Conservation (phyloP, 129 eudicot genomes). For the Cynara cardunculus region DNA sequence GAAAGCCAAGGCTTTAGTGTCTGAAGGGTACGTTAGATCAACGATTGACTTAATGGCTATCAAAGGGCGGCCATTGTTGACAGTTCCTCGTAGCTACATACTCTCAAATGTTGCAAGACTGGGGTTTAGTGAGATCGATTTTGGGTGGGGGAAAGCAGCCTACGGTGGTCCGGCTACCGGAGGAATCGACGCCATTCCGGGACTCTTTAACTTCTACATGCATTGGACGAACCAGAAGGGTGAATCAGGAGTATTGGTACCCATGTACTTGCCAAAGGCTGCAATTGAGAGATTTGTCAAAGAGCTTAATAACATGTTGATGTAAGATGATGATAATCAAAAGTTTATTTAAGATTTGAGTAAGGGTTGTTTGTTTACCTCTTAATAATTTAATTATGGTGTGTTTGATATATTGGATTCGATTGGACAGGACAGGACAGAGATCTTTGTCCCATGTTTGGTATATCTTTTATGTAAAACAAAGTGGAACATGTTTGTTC, state of each 20-base stretch:
- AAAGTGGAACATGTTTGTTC: too few relatives aligned
- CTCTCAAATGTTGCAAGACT: background rate
- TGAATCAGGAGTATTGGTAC: conserved; percentile 23
- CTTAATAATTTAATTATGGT: too few relatives aligned
- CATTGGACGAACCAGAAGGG: background rate
- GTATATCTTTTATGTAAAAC: too few relatives aligned
- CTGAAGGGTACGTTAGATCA: conserved; percentile 34
- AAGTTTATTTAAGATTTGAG: too few relatives aligned
- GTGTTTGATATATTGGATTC: too few relatives aligned
- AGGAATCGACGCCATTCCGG: background rate
- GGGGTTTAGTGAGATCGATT: conserved; percentile 8
- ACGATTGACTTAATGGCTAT: conserved; percentile 26
- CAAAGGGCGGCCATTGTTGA: conserved; percentile 16
- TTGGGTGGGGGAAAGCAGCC: conserved; percentile 39
- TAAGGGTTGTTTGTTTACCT: too few relatives aligned
- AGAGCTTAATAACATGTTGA: background rate
- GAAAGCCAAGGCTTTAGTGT: conserved; percentile 23
- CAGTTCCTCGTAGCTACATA: background rate
- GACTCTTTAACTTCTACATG: background rate
- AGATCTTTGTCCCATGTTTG: too few relatives aligned
- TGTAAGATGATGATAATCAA: too few relatives aligned
- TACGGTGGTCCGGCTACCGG: conserved; percentile 20
- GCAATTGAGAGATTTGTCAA: conserved; percentile 24
- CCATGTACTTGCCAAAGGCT: conserved; percentile 7
- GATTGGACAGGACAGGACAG: too few relatives aligned